Evolutionary conservation across 331 rosid species (phyloP), one percentile per base, ranked within the genome.

Genomic region (Spiraea crenata): DNA sequence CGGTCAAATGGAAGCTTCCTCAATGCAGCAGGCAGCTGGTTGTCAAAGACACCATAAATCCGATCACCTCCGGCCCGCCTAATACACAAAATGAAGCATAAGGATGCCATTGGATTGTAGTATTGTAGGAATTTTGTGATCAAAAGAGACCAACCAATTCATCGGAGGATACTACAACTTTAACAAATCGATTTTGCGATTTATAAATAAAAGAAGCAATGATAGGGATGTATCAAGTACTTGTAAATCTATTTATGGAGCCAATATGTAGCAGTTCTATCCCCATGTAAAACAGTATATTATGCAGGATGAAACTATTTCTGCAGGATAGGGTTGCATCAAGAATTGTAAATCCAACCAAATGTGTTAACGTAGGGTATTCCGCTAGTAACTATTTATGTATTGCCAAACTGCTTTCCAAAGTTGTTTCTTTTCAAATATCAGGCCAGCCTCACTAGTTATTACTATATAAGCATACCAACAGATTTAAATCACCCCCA

Each of bases 21-120:
- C 71, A 93, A 83, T 25, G 99, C 99, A 84, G 99, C 91, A 47
- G 99, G 99, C 65, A 93, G 96, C 82, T 93, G 99, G 83, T 93
- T 85, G 83, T 93, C 99, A 58, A 93, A 93, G 69, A 93, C 96
- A 40, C 90, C 87, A 73, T 91, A 93, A 74, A 93, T 84, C 73
- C 96, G 84, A 80, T 93, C 99, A 79, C 99, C 99, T 70, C 99
- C 99, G 0, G 97, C 79, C 51, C 99, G 92, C 85, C 99, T 93
- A 77, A 9, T 10, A n/a, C 47, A 19, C 55, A 69, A 60, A 64
- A 35, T 72, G 54, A 63, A 51, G 44, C 45, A 45, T 47, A 45
- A 11, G 7, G 47, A 57, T 70, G n/a, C n/a, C 51, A 39, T 37
- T 37, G 12, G 38, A 57, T 34, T 5, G 9, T 34, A 55, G 54